A percentile compares a stretch with the other conserved stretches of the same genome.
phyloP scores from a whole-genome alignment of 176 grass and related monocot species.

The Oryza longistaminata region DNA sequence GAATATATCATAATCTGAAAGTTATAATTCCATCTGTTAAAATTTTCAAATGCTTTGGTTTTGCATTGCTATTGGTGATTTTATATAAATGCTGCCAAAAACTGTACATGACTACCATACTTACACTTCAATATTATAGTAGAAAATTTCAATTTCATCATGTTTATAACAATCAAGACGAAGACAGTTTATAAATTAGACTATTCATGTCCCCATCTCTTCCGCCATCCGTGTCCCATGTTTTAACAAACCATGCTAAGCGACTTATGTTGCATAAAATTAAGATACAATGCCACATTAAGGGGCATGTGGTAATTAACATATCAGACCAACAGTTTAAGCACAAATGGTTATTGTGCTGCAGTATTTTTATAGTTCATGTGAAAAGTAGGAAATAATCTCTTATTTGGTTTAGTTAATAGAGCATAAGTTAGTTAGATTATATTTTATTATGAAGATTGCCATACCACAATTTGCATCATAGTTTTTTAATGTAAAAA shows the following conservation, averaged over 20 bases:
- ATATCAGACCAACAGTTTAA: too few species aligned
- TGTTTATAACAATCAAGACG: background rate
- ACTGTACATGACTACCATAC: background rate
- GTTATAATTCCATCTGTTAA: background rate
- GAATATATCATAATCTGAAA: conserved; percentile 12
- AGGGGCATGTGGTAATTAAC: background rate
- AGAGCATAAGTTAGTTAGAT: background rate
- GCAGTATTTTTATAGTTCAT: background rate
- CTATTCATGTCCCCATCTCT: background rate
- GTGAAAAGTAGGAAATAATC: background rate
- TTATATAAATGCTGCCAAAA: background rate
- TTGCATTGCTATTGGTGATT: background rate
- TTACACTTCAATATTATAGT: background rate
- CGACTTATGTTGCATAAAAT: background rate
- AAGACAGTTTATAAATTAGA: conserved; percentile 4
- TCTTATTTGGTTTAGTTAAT: background rate
- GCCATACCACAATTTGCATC: background rate
- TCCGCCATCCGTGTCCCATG: background rate
- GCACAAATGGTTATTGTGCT: background rate
- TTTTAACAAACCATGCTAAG: conserved; percentile 16
- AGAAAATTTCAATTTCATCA: background rate
- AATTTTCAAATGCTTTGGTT: background rate
- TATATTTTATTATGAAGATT: background rate
- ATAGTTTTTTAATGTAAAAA: background rate
- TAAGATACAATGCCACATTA: background rate